Evolutionary conservation across 306 rosid genomes (phyloP), one percentile per base, ranked within the genome.

Genomic region (Trifolium subterraneum): DNA sequence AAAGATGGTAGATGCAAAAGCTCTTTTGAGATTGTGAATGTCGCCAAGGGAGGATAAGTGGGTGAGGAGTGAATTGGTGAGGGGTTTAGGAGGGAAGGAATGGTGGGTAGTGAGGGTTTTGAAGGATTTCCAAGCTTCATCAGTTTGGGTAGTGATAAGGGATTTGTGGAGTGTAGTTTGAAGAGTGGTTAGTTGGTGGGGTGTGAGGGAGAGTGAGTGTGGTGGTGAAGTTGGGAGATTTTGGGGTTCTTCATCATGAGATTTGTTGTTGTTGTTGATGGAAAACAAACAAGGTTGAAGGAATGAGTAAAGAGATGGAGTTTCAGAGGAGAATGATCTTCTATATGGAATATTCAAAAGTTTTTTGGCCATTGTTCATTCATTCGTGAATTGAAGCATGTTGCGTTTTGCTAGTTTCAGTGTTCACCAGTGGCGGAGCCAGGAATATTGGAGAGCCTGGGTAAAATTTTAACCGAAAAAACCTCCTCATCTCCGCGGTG

Each of bases 61-160:
- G 55, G 81, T 60, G 9, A 94, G 85, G 10, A 90, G 90, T 27
- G 88, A 88, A 48, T 92, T 94, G 12, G 93, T 88, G 67, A 94
- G 84, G 48, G 91, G 80, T 85, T 92, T 88, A 74, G 93, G 68
- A 14, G 96, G 97, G 81, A 94, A 88, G 65, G 80, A 35, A 5
- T 87, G 83, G 79, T 86, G 79, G 10, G 82, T 27, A 0, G 97
- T 92, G 82, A 94, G 90, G 50, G 85, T 25, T 82, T 90, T 94
- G 88, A 94, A 94, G 65, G 93, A 87, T 73, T 85, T 92, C 97
- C 99, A 94, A 1, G 96, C 95, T 75, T 90, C 92, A 54, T 90
- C 96, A 0, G 90, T 92, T 81, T 86, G 61, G 51, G 69, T 54
- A 55, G 87, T 71, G 44, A 88, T 25, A 1, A 94, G 80, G 64